These are phyloP conservation scores for Penicillium brasilianum DNA, from an alignment of 2,329 filamentous ascomycete genomes.

Conservation along the genomic window DNA sequence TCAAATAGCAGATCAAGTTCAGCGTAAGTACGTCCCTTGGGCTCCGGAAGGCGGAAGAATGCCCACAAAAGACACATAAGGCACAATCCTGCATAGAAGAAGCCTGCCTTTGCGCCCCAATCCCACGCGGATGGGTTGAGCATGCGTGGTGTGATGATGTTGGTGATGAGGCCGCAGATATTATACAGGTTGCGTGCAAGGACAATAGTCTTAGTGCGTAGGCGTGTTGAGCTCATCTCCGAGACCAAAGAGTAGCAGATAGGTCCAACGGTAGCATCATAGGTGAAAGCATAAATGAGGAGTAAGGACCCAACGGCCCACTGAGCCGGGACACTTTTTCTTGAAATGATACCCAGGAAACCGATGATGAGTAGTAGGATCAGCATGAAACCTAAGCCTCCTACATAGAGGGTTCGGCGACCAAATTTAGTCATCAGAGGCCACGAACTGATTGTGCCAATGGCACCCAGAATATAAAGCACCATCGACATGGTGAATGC, in stretches of 20 bases:
- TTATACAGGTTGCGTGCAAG: constrained; percentile 49
- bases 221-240: constrained; percentile 58
- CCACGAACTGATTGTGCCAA: constrained; percentile 60
- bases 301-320: constrained; percentile 51
- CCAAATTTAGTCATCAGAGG: constrained; percentile 45
- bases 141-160: constrained; percentile 37
- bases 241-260: constrained; percentile 58
- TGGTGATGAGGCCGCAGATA: constrained; percentile 53
- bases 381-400: not conserved
- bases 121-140: constrained; percentile 44
- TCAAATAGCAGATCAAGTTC: constrained; percentile 52
- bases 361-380: constrained; percentile 34
- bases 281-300: constrained; percentile 54
- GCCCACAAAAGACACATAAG: constrained; percentile 47
- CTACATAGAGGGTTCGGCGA: not conserved
- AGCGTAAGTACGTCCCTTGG: constrained; percentile 48
- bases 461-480: constrained; percentile 57
- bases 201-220: constrained; percentile 61
- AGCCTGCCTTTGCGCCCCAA: constrained; percentile 45
- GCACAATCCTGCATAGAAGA: constrained; percentile 49
- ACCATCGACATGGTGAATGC: constrained; percentile 31
- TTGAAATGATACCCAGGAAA: constrained; percentile 27
- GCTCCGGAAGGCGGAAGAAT: constrained; percentile 52
- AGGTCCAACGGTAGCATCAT: constrained; percentile 60
- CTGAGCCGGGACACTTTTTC: constrained; percentile 37